Evolutionary conservation across 2,329 filamentous ascomycete species (phyloP), one percentile per base, ranked within the genome.

Genomic region (Colletotrichum agaves): DNA sequence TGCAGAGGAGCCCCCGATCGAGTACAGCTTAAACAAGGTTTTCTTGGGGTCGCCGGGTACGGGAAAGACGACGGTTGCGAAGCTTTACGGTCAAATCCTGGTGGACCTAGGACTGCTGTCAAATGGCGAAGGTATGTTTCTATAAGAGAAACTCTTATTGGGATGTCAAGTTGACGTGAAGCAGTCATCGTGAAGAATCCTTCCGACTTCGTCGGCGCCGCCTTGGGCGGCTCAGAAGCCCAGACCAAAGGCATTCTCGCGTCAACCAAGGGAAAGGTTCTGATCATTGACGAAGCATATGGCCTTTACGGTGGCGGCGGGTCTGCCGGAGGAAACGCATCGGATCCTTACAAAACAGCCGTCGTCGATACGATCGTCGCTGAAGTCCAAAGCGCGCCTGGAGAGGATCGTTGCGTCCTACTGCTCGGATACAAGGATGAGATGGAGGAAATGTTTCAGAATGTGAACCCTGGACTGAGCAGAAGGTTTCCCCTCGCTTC

Each of bases 211-310:
- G 80, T 94, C 1, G 91, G 91, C 0, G 78, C 76, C 8, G 81
- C 74, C 0, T 69, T 95, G 0, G 92, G 92, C 0, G 80, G 84
- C 1, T 94, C 92, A 0, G 92, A 95, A 75, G 81, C 84, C 2
- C 87, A 89, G 37, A 94, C 92, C 0, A 94, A 93, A 71, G 89
- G 82, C 0, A 93, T 94, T 6, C 81, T 95, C 0, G 87, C 86
- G 0, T 79, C 88, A 0, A 88, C 90, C 0, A 70, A 85, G 0
- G 92, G 93, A 0, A 95, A 94, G 70, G 91, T 94, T 0, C 83
- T 95, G 0, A 87, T 95, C 13, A 93, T 95, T 3, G 92, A 95
- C 69, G 92, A 96, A 74, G 92, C 92, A 0, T 94, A 95, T 70
- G 88, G 88, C 37, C 81, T 95, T 0, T 86, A 83, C 50, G 76